Base-by-base conservation (phyloP, 768 basidiomycete genomes). In the Ephemerocybe angulata region DNA sequence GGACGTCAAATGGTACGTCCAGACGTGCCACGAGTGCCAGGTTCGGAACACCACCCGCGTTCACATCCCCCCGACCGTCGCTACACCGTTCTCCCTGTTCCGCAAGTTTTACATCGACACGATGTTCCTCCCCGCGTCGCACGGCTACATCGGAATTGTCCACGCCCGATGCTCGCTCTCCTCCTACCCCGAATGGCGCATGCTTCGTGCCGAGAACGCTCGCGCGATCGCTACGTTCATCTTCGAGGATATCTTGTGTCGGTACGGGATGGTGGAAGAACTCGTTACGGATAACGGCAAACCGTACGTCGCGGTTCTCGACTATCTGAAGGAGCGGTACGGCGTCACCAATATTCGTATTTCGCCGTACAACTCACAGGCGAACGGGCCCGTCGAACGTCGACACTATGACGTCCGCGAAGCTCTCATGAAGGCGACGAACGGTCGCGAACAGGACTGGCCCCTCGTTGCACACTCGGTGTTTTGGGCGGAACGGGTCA, bases 331-430 rank as follows among this genome's bases (percentile, higher is more conserved):
- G 1, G n/a, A 67, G 11, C 60, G 63, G 28, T 67, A 67, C 3
- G 50, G 70, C 13, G 69, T 77, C 24, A 41, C 53, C 2, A 70
- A 76, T 41, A 76, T 78, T 6, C 40, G 58, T 0, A 79, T 79
- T 15, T 73, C 69, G 11, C 61, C 67, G 0, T 79, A 77, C 59
- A 78, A 78, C 55, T 76, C 72, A 0, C 60, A 60, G 1, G 72
- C 71, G 0, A 75, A 77, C 21, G 69, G 75, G 0, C 55, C 69
- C 1, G 63, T 76, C 2, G 72, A 78, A 44, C 46, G 59, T 21
- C 7, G 44, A 29, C 72, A 72, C 52, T 64, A 40, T 13, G 59
- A 63, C 47, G 61, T 74, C 0, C 56, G 68, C 0, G 64, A 72
- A 53, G 47, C 64, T 0, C 35, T 74, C 0, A 56, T 72, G 13